Base-by-base conservation (phyloP, 2,329 filamentous ascomycete genomes). In the Cytospora schulzeri region DNA sequence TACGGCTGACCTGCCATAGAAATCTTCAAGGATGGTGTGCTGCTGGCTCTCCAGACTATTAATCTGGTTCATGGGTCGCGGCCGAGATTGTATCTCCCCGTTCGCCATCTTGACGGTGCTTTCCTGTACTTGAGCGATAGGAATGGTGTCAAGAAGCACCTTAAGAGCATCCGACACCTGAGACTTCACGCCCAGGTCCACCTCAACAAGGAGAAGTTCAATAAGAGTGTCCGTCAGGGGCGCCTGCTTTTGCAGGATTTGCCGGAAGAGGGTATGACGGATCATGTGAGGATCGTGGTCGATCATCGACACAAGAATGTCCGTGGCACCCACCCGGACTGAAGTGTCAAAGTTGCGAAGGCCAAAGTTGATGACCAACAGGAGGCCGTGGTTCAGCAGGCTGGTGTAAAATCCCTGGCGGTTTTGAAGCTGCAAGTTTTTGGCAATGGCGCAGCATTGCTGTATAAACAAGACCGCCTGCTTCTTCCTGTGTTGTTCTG, bases 261-360 rank as follows among this genome's bases (percentile, higher is more conserved):
- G 92, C 67, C 93, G 92, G 76, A 97, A 94, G 71, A 98, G 93
- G 62, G 94, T 96, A 69, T 90, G 88, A 57, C 95, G 90, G 74
- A 99, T 94, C 90, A 97, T 93, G 70, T 93, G 87, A 2, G 94
- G 91, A 71, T 99, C 95, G 73, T 98, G 93, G 71, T 99, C 95
- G 70, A 99, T 95, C 77, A 98, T 88, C 6, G 93, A 92, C 9
- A 97, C 91, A 57, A 99, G 79, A 38, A 98, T 93, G 70, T 99
- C 95, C 2, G 93, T 97, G 14, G 93, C 95, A 6, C 93, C 96
- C 2, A 97, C 92, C 67, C 95, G 86, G 60, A 97, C 91, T 0
- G 89, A 84, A 15, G 95, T 91, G 71, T 97, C 93, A 53, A 85
- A 84, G 72, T 96, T 93, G 66, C 91, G 89, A 58, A 99, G 84